These are phyloP conservation scores for Stevia rebaudiana DNA, from an alignment of 140 eudicot genomes.

Conservation along the genomic window DNA sequence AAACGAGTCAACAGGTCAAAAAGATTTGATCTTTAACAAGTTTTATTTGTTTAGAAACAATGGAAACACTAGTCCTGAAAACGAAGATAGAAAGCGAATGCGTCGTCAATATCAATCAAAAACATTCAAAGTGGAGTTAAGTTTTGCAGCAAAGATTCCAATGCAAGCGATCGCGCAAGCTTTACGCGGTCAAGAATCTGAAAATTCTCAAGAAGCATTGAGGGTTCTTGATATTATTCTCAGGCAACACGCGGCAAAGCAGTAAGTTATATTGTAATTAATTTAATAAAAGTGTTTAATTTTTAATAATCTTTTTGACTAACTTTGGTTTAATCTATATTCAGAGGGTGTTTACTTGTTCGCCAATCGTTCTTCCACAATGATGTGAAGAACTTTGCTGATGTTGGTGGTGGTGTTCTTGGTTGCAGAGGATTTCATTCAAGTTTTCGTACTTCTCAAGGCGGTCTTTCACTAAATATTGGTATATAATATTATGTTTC, in stretches of 20 bases:
- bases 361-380: constrained; percentile 68
- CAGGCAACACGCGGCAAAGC: constrained; percentile 79
- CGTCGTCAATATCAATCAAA: constrained; percentile 60
- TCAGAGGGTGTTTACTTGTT: constrained; percentile 77
- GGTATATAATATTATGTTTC: constrained; percentile 30
- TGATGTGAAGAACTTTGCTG: constrained; percentile 43
- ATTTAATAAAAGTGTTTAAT: neutral
- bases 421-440: constrained; percentile 77
- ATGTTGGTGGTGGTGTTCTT: constrained; percentile 65
- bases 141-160: constrained; percentile 75
- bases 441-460: constrained; percentile 63
- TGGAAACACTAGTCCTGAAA: constrained; percentile 49
- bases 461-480: constrained; percentile 61
- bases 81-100: constrained; percentile 45
- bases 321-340: neutral
- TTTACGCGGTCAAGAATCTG: constrained; percentile 60
- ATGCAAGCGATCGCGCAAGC: constrained; percentile 74
- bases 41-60: constrained; percentile 25
- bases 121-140: constrained; percentile 60
- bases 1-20: neutral
- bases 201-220: constrained; percentile 60
- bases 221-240: constrained; percentile 67
- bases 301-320: neutral
- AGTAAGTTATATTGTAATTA: constrained; percentile 30
- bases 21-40: neutral